Evolutionary conservation across 257 asterid species (phyloP), one percentile per base, ranked within the genome.

Genomic region (Leonotis leonurus): DNA sequence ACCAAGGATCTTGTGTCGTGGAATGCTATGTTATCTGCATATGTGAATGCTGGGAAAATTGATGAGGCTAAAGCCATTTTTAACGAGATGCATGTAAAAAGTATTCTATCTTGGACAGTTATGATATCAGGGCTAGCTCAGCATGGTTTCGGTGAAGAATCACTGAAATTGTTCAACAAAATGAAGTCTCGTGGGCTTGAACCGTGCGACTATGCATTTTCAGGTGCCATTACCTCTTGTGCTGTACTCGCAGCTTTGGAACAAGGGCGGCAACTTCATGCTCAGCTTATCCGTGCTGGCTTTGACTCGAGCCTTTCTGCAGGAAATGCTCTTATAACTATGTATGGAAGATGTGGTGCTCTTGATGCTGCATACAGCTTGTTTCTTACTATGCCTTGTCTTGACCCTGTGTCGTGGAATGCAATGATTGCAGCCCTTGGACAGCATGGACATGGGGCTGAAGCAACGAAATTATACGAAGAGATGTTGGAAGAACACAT

Each of bases 351-450:
- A 62, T 85, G 90, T 55, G 94, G 94, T 36, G 86, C 69, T 25
- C 80, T 85, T 52, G 80, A 83, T 61, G 83, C 75, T 33, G 87
- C 90, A 22, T 68, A 62, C 5, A 32, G 8, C 3, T 60, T 73
- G 64, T 85, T 85, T 59, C 72, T 70, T 53, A 76, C 80, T 14
- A 77, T 83, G 87, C 81, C 88, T 59, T 78, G 64, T 64, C 55
- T 80, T 62, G 94, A 83, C 71, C 69, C 87, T 2, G 86, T 85
- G 29, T 85, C 94, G 64, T 85, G 94, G 94, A 85, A 85, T 71
- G 90, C 94, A 5, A 82, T 85, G 81, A 73, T 85, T 45, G 84
- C 94, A 24, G 94, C 90, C 56, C 64, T 83, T 32, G 94, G 87
- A 44, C 94, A 82, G 40, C 90, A 85, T 61, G 90, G 94, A 24